Conservation (phyloP, 768 basidiomycete genomes). For the Leccinum uliginosum region DNA sequence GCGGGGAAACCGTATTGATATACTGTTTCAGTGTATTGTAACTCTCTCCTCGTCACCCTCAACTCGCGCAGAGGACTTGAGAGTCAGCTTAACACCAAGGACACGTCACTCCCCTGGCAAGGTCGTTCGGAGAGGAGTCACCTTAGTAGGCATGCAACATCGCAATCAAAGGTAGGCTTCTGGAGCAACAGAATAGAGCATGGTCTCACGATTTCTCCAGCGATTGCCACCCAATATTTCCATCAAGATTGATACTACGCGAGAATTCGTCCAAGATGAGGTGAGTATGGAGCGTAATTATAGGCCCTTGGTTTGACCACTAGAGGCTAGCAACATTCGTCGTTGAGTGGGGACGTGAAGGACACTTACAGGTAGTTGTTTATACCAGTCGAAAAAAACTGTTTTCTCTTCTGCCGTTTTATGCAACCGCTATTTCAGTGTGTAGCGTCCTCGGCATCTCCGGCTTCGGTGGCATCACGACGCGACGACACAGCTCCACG, state of each 20-base stretch:
- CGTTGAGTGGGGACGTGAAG: neutral
- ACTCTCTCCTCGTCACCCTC: conserved; percentile 56
- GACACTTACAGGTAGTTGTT: too few relatives aligned
- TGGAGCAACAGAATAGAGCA: neutral
- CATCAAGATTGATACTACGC: neutral
- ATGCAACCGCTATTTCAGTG: too few relatives aligned
- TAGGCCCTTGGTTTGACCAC: neutral
- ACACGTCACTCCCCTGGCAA: conserved; percentile 16
- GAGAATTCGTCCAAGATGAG: neutral
- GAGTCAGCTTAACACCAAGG: conserved; percentile 1
- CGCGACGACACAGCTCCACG: too few relatives aligned
- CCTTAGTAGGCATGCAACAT: neutral
- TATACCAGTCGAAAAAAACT: neutral
- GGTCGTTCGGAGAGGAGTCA: neutral
- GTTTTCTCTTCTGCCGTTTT: too few relatives aligned
- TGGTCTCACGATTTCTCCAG: neutral
- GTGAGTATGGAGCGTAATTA: neutral
- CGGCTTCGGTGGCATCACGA: too few relatives aligned
- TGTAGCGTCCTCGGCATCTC: too few relatives aligned
- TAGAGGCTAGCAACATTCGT: neutral
- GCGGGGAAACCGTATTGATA: neutral
- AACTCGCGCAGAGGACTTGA: conserved; percentile 51
- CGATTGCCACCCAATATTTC: neutral
- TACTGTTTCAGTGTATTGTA: conserved; percentile 45
- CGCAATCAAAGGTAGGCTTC: neutral